These are phyloP conservation scores for Globisporangium solare DNA, from an alignment of 352 stramenopile genomes.

Conservation along the genomic window DNA sequence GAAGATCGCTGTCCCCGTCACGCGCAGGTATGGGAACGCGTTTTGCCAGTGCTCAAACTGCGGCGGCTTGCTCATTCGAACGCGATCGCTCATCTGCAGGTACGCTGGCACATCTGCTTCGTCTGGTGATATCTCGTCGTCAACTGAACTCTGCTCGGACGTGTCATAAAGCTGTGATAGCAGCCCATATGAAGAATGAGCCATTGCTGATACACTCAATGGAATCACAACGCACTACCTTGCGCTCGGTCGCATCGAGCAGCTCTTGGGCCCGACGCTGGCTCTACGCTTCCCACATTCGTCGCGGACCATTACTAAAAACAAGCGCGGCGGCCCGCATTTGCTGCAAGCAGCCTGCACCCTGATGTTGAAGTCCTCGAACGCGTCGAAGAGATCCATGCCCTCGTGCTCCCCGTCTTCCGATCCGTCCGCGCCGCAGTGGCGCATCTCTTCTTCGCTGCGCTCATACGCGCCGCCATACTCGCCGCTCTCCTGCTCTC, in stretches of 20 bases:
- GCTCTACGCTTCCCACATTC: slow-evolving; percentile 19
- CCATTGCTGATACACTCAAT: neutral
- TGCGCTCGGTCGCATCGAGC: slow-evolving; percentile 25
- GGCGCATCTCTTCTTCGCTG: neutral
- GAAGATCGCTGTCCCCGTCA: slow-evolving; percentile 24
- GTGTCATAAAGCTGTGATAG: slow-evolving; percentile 2
- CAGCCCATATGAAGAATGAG: neutral
- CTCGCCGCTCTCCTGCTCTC: too few relatives aligned
- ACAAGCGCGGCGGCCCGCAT: neutral
- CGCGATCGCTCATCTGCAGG: slow-evolving; percentile 48
- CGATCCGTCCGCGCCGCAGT: neutral
- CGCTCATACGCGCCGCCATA: too few relatives aligned
- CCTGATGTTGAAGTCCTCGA: slow-evolving; percentile 48
- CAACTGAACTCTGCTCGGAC: neutral
- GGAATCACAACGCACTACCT: neutral
- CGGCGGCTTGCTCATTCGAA: slow-evolving; percentile 32
- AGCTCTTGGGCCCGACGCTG: slow-evolving; percentile 34
- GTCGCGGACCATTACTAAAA: neutral
- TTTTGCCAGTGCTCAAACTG: slow-evolving; percentile 41
- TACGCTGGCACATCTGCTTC: slow-evolving; percentile 22
- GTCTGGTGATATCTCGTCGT: neutral
- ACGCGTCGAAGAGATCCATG: slow-evolving; percentile 34
- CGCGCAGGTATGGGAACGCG: slow-evolving; percentile 40
- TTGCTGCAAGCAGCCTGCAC: slow-evolving; percentile 9
- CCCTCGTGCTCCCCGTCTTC: neutral